A percentile compares a stretch with the other conserved stretches of the same genome.
phyloP scores from a whole-genome alignment of 163 green algal genomes.

The Smithsoniella earleae region DNA sequence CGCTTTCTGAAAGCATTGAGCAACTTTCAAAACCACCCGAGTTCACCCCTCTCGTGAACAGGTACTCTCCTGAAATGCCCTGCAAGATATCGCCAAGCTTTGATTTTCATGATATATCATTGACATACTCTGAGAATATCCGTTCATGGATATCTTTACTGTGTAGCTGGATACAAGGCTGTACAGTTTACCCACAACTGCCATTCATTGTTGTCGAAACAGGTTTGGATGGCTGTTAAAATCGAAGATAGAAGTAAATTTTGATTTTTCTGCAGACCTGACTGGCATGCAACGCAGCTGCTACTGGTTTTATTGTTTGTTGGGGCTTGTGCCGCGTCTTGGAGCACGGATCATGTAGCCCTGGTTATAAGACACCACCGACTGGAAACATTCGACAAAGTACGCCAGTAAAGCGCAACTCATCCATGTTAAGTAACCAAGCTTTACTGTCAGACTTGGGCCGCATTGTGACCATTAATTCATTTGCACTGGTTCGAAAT shows the following conservation, averaged over 20 bases:
- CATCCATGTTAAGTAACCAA: no score
- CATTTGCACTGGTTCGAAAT: no score
- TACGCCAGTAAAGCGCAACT: no score
- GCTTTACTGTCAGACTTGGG: no score
- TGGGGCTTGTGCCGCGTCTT: neutral
- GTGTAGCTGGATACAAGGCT: neutral
- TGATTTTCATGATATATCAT: no score
- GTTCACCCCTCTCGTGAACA: constrained; percentile 11
- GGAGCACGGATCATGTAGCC: constrained; percentile 18
- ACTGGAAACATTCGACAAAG: constrained; percentile 24
- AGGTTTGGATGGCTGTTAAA: neutral
- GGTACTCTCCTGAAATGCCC: neutral
- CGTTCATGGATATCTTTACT: neutral
- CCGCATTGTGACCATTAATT: no score
- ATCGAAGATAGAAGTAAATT: no score
- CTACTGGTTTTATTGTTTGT: neutral
- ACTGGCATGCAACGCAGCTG: constrained; percentile 28
- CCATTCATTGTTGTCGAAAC: neutral
- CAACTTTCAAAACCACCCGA: constrained; percentile 21
- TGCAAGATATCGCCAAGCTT: no score
- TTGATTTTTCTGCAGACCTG: constrained; percentile 16
- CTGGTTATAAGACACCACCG: constrained; percentile 9
- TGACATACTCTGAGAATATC: neutral
- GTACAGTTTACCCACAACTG: no score
- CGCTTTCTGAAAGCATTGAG: constrained; percentile 21